phyloP scores from a whole-genome alignment of 768 basidiomycete species.

The Nevesoporus exiguus region DNA sequence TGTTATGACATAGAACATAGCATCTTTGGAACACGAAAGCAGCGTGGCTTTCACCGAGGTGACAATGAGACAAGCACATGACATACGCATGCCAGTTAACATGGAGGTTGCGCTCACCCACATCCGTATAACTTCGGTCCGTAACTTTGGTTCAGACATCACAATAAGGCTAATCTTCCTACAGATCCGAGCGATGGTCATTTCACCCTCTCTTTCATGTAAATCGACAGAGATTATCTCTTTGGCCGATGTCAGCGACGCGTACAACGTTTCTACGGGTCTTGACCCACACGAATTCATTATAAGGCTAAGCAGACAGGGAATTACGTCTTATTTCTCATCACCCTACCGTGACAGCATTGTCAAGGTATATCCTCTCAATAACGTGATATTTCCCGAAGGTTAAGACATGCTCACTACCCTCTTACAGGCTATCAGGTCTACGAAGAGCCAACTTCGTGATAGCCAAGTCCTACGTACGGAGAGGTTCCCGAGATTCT shows the following conservation, averaged over 20 bases:
- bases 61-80: conserved; percentile 61
- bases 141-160: conserved; percentile 20
- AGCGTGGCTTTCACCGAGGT: conserved; percentile 55
- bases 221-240: conserved; percentile 81
- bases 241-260: conserved; percentile 79
- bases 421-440: conserved; percentile 56
- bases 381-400: not conserved
- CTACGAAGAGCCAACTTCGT: conserved; percentile 69
- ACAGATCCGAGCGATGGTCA: conserved; percentile 66
- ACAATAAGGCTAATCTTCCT: conserved; percentile 4
- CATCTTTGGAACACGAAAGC: conserved; percentile 58
- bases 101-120: conserved; percentile 67
- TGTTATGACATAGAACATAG: conserved; percentile 35
- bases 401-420: not conserved
- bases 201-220: conserved; percentile 66
- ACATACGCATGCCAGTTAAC: conserved; percentile 68
- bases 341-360: conserved; percentile 66
- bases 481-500: conserved; percentile 72
- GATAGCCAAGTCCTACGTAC: conserved; percentile 47
- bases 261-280: conserved; percentile 77
- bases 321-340: conserved; percentile 72
- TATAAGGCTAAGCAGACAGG: conserved; percentile 68
- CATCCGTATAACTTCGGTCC: conserved; percentile 72
- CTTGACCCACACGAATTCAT: conserved; percentile 79
- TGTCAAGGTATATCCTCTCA: conserved; percentile 53